Base-by-base conservation (phyloP, 768 basidiomycete genomes). In the Suillus decipiens region DNA sequence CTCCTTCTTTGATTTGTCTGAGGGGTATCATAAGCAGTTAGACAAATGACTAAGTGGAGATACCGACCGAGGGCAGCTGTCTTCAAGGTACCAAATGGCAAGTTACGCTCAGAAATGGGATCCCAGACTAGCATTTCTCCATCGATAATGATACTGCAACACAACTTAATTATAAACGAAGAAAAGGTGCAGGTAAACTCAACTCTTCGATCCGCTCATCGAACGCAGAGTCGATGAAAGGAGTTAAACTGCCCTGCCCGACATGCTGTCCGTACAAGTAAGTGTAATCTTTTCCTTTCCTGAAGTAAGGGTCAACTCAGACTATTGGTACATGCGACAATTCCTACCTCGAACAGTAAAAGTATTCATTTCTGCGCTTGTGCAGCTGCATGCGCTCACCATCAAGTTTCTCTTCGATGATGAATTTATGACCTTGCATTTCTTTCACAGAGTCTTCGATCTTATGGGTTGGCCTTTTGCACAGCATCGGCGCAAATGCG, bases 61-160 rank as follows among this genome's bases (percentile, higher is more conserved):
- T 12, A 65, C 80, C 47, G 63, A 94, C 93, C 92, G 17, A 90
- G 79, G 0, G 96, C 96, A 48, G 95, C 94, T 0, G 95, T 93
- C 76, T 99, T 99, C 57, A 99, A 79, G 0, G 88, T 92, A 2
- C 97, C 97, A 65, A 99, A 99, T 0, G 96, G 93, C 22, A 97
- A 79, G 70, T 93, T 92, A 24, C 92, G 86, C 69, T 90, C 89
- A 1, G 93, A 88, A 3, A 90, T 81, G 0, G 96, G 96, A 75
- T 99, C 97, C 92, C 92, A 99, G 3, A 98, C 96, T 37, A 99
- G 79, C 96, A 99, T 99, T 74, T 99, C 97, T 0, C 97, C 97
- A 68, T 99, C 97, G 15, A 99, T 75, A 54, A 99, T 93, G 68
- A 96, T 89, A 57, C 96, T 98, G 62, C 3, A 28, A 22, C 6